A percentile compares a stretch with the other conserved stretches of the same genome.
These are phyloP conservation scores for Ziziphus jujuba DNA, from an alignment of 306 rosid genomes.

Conservation along the genomic window DNA sequence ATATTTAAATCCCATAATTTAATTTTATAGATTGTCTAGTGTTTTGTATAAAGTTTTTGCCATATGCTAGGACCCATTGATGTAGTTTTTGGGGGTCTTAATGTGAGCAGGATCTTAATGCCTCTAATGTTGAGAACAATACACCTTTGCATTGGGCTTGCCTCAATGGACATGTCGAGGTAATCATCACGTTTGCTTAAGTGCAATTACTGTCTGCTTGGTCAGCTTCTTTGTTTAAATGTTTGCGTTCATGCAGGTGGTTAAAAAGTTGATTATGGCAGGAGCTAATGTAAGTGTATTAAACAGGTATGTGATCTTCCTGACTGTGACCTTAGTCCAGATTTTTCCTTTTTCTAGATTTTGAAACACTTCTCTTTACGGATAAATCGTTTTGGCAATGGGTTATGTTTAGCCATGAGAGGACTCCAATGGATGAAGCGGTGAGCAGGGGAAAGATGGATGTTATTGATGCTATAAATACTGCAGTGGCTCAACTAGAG, in stretches of 20 bases:
- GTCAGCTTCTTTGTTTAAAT: constrained; percentile 6
- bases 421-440: constrained; percentile 92
- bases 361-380: background rate
- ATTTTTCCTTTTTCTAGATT: constrained; percentile 6
- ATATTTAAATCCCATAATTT: background rate
- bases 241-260: constrained; percentile 49
- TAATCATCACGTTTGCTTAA: constrained; percentile 16
- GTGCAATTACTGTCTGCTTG: background rate
- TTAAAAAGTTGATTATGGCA: constrained; percentile 78
- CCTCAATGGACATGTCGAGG: constrained; percentile 94
- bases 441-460: constrained; percentile 60
- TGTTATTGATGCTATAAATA: constrained; percentile 75
- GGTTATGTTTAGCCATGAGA: constrained; percentile 60
- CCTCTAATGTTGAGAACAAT: constrained; percentile 71
- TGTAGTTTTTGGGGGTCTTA: constrained; percentile 5
- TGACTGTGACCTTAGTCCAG: background rate
- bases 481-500: constrained; percentile 68
- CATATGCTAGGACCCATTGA: background rate
- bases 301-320: constrained; percentile 51
- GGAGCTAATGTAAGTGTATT: constrained; percentile 69
- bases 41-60: background rate
- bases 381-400: constrained; percentile 1
- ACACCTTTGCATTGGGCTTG: constrained; percentile 97
- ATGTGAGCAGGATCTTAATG: constrained; percentile 62
- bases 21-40: background rate